phyloP scores from a whole-genome alignment of 805 yeast genomes.

The Nematodospora valgi region DNA sequence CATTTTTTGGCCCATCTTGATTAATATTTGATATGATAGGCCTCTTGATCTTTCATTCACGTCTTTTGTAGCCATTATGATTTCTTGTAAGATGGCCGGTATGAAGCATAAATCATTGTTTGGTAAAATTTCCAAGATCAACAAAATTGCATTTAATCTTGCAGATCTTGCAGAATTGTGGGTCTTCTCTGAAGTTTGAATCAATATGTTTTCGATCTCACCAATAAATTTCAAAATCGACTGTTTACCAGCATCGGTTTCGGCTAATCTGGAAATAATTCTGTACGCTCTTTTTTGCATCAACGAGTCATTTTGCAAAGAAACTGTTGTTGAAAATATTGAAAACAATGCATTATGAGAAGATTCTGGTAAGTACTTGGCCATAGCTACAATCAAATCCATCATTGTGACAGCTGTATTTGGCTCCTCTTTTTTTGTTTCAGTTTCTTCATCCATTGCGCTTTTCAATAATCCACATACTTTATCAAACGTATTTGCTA shows the following conservation, averaged over 20 bases:
- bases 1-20: slow-evolving; percentile 81
- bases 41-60: slow-evolving; percentile 89
- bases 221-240: slow-evolving; percentile 51
- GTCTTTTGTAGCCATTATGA: slow-evolving; percentile 87
- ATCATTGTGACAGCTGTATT: slow-evolving; percentile 77
- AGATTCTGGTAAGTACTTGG: slow-evolving; percentile 71
- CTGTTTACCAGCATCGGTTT: slow-evolving; percentile 58
- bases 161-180: slow-evolving; percentile 77
- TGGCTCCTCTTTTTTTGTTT: slow-evolving; percentile 20
- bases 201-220: slow-evolving; percentile 58
- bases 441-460: slow-evolving; percentile 60
- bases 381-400: slow-evolving; percentile 86
- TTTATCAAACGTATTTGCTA: slow-evolving; percentile 76
- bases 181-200: slow-evolving; percentile 55
- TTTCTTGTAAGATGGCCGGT: slow-evolving; percentile 80
- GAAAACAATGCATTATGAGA: slow-evolving; percentile 71
- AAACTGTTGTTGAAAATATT: slow-evolving; percentile 70
- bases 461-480: slow-evolving; percentile 76
- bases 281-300: slow-evolving; percentile 89
- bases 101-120: slow-evolving; percentile 65
- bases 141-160: slow-evolving; percentile 65
- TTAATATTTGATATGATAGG: slow-evolving; percentile 68
- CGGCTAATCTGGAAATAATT: slow-evolving; percentile 66
- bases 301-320: slow-evolving; percentile 51
- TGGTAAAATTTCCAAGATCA: slow-evolving; percentile 63